Evolutionary conservation across 192 early-diverging fungal genomes (phyloP), one percentile per base, ranked within the genome.

Genomic region (Umbelopsis ramanniana): DNA sequence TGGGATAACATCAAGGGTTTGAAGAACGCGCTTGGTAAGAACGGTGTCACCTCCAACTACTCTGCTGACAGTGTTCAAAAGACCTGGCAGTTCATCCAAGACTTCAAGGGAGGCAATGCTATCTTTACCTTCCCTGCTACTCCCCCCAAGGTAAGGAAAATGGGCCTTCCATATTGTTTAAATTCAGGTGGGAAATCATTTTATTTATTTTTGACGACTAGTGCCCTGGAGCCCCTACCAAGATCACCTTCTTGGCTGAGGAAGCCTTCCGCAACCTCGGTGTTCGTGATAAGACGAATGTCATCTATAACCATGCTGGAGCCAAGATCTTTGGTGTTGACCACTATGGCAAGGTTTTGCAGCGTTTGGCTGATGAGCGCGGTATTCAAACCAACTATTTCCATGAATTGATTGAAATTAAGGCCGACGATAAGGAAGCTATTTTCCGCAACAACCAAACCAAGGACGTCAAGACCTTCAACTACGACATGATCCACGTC

Each of bases 121-220:
- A 77, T 96, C 48, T 96, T 96, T 75, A 96, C 94, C 22, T 93
- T 95, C 87, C 94, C 94, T 33, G 84, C 86, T 35, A 92, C 93
- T 14, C 93, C 94, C 10, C 88, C 95, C 78, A 96, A 96, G 72
- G 79, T 81, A 70, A 48, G 55, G 17, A 29, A 46, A 19, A 67
- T 48, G 46, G n/a, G n/a, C n/a, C n/a, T n/a, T n/a, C n/a, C n/a
- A n/a, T n/a, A n/a, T n/a, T n/a, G n/a, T n/a, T n/a, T n/a, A n/a
- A n/a, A n/a, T n/a, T n/a, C n/a, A n/a, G n/a, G n/a, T n/a, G 19
- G 19, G 29, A n/a, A 3, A 26, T 5, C 24, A 19, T 46, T 19
- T 68, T 12, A 43, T 43, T 43, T 43, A 43, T 43, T 29, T 29
- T 29, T 53, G 4, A 12, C 4, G 3, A 19, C 22, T 68, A 74